Base-by-base conservation (phyloP, 2,329 filamentous ascomycete species). In the Bipolaris gigantea region DNA sequence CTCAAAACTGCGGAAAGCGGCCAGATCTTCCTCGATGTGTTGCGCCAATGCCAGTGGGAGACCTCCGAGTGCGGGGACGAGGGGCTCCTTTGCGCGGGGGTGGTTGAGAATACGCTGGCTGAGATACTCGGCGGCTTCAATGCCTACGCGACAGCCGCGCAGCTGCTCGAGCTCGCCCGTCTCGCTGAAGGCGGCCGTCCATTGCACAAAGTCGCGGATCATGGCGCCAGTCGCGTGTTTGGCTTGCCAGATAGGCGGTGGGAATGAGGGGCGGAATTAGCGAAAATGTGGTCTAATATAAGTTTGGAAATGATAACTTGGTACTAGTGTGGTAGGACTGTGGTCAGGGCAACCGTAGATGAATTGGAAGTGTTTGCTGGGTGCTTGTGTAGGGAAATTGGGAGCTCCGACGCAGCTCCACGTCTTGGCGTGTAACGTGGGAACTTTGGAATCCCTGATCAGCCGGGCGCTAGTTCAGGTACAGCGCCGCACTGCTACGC, bases 41-140 rank as follows among this genome's bases (percentile, higher is more conserved):
- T 79, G 80, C 74, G 85, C 85, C 69, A 97, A 82, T 48, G 89
- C 89, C 56, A 89, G 85, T 2, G 93, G 94, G 57, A 93, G 83
- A 53, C 94, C 94, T 45, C 93, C 94, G 43, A 97, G 84, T 19
- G 94, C 94, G 50, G 92, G 86, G 32, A 97, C 83, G 32, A 99
- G 86, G 38, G 93, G 92, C 75, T 99, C 94, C 70, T 90, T 88
- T 41, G 85, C 87, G 52, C 63, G 65, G 15, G 65, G 61, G 18
- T 68, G 66, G 53, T 69, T 67, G 66, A 96, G 85, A 62, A 96
- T 84, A 55, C 87, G 85, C 45, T 62, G 64, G 73, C 88, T 83
- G 60, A 99, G 84, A 74, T 94, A 97, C 75, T 95, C 89, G 48
- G 89, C 88, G 51, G 93, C 94, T 79, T 97, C 92, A 67, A 97